phyloP scores from a whole-genome alignment of 768 basidiomycete species.

The Rossbeevera mucosa region DNA sequence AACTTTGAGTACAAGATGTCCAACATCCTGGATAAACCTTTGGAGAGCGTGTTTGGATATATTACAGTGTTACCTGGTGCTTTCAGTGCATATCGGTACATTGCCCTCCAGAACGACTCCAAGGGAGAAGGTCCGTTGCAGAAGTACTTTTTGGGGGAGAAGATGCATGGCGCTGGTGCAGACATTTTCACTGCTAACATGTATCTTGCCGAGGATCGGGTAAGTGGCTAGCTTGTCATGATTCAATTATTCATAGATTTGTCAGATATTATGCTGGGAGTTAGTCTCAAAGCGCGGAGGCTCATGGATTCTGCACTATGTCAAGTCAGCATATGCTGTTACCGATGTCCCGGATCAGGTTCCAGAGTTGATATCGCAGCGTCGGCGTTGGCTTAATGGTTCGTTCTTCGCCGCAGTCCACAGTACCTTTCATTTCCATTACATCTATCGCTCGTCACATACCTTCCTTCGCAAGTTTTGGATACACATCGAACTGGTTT shows the following conservation, averaged over 20 bases:
- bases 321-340: constrained; percentile 88
- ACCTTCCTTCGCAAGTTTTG: constrained; percentile 79
- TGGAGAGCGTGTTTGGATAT: constrained; percentile 89
- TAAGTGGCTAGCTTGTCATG: constrained; percentile 26
- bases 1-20: constrained; percentile 95
- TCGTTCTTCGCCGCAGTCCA: constrained; percentile 98
- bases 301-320: constrained; percentile 92
- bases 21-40: constrained; percentile 88
- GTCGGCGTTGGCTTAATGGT: constrained; percentile 94
- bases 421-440: constrained; percentile 88
- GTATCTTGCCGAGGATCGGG: constrained; percentile 90
- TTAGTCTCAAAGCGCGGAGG: constrained; percentile 90
- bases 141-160: constrained; percentile 97
- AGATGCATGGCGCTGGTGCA: constrained; percentile 81
- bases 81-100: constrained; percentile 88
- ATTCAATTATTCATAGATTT: constrained; percentile 10
- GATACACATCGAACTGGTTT: constrained; percentile 92
- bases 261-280: constrained; percentile 92
- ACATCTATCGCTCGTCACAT: constrained; percentile 90
- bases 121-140: constrained; percentile 84
- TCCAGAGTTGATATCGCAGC: constrained; percentile 91
- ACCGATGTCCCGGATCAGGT: constrained; percentile 95
- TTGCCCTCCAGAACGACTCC: constrained; percentile 78
- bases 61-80: constrained; percentile 93
- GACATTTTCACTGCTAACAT: constrained; percentile 96